These are phyloP conservation scores for Picocystis salinarum DNA, from an alignment of 139 green algal species.

Conservation along the genomic window DNA sequence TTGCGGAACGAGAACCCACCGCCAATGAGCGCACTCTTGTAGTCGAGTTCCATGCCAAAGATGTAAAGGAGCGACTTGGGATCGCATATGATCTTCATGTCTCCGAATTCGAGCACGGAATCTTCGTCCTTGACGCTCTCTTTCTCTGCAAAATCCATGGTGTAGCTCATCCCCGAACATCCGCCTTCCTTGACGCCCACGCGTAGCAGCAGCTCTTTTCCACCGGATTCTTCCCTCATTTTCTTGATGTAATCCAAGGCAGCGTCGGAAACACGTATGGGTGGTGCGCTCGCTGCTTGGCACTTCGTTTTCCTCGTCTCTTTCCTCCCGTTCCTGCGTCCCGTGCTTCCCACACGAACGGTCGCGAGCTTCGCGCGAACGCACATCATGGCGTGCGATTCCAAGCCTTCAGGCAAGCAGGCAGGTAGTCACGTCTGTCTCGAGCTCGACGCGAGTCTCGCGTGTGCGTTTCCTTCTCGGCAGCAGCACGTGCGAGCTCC, in stretches of 20 bases:
- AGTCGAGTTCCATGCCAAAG: conserved; percentile 82
- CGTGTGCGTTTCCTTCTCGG: too few species aligned
- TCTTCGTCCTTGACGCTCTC: conserved; percentile 31
- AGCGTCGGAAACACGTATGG: conserved; percentile 54
- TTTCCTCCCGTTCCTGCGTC: too few species aligned
- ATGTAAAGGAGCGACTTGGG: conserved; percentile 81
- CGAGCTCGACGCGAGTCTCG: too few species aligned
- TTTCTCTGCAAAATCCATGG: conserved; percentile 62
- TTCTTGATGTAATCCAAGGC: conserved; percentile 55
- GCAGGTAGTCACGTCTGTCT: too few species aligned
- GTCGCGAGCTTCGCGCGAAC: too few species aligned
- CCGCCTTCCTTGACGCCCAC: conserved; percentile 48
- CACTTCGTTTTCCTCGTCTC: too few species aligned
- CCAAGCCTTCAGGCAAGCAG: too few species aligned
- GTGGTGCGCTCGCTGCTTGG: too few species aligned
- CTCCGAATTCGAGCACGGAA: conserved; percentile 13
- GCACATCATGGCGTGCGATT: too few species aligned
- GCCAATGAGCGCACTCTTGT: conserved; percentile 52
- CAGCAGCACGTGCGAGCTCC: too few species aligned
- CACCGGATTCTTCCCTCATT: conserved; percentile 30
- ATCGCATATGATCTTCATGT: conserved; percentile 47
- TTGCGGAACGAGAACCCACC: conserved; percentile 73
- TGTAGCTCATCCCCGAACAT: conserved; percentile 62
- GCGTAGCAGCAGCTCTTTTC: conserved; percentile 33
- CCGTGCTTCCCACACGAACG: too few species aligned